Evolutionary conservation across 805 yeast genomes (phyloP), one percentile per base, ranked within the genome.

Genomic region (Ogataea zsoltii): DNA sequence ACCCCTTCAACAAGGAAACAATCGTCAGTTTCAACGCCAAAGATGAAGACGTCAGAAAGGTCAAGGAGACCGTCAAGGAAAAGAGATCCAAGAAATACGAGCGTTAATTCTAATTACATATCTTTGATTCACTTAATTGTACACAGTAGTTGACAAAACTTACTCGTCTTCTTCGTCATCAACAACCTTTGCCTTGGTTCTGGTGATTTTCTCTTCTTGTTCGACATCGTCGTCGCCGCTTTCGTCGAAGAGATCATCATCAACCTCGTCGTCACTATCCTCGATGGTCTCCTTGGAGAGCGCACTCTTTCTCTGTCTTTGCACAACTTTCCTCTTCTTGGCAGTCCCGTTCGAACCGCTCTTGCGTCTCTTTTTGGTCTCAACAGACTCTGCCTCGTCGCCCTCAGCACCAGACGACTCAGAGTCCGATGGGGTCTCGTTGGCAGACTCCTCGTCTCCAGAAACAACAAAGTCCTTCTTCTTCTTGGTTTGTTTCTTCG

Each of bases 1-100:
- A 88, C 65, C 96, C 96, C 38, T 83, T 88, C 80, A 88, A 88
- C 70, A 90, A 83, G 67, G 82, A 72, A 44, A 82, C 86, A 28
- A 82, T 76, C 49, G 72, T 83, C 29, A 61, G 68, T 33, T 84
- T 72, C 69, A 83, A 88, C 58, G 89, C 95, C 13, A 69, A 70
- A 63, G 77, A 75, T 65, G 68, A 68, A 5, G 77, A 73, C 21
- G 76, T 84, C 39, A 73, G 73, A 57, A 56, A 64, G 5, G 50
- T 55, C 35, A 66, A 63, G 49, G 54, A 53, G 13, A 38, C 52
- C 19, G 54, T 66, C 17, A 64, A 53, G 40, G 62, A 62, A 13
- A 60, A 60, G 41, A 61, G 67, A 47, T 46, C 61, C 33, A 65
- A 55, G 52, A 65, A 58, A 42, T 66, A 46, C 38, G 69, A 65